These are phyloP conservation scores for Trametes villosa DNA, from an alignment of 768 basidiomycete genomes.

Conservation along the genomic window DNA sequence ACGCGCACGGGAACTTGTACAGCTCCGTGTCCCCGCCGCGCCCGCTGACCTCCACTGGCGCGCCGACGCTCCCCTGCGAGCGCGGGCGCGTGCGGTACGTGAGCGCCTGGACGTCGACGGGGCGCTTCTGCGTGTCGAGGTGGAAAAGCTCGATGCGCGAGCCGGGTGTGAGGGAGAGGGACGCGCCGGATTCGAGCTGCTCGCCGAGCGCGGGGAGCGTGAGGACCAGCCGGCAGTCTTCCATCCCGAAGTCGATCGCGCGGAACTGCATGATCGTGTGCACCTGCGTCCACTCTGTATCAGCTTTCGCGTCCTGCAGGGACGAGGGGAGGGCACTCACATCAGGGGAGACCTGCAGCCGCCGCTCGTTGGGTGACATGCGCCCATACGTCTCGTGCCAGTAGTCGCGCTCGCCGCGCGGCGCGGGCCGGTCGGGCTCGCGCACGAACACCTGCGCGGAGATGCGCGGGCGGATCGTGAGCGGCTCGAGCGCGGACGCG, in stretches of 20 bases:
- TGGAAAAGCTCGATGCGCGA: conserved; percentile 7
- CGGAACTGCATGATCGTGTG: conserved; percentile 20
- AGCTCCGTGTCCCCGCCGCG: conserved; percentile 9
- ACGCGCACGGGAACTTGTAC: conserved; percentile 9
- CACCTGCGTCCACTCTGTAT: background rate
- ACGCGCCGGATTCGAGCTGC: conserved; percentile 5
- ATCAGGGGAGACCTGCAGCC: background rate
- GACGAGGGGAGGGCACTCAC: background rate
- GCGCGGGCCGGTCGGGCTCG: conserved; percentile 9
- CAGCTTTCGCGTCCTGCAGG: background rate
- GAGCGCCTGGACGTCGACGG: conserved; percentile 15
- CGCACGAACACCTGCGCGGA: conserved; percentile 17
- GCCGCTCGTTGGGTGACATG: conserved; percentile 11
- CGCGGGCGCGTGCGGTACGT: conserved; percentile 9
- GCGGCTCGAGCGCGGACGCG: conserved; percentile 6
- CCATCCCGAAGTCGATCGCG: conserved; percentile 25
- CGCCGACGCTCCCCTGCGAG: background rate
- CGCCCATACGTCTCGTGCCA: conserved; percentile 3
- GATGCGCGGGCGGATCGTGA: conserved; percentile 18
- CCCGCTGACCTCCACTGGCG: background rate
- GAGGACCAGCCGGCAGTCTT: conserved; percentile 19
- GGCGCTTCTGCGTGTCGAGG: conserved; percentile 10
- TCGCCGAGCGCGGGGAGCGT: conserved; percentile 12
- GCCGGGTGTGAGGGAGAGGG: background rate
- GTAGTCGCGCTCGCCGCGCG: conserved; percentile 13